phyloP scores from a whole-genome alignment of 2,329 filamentous ascomycete genomes.

The Fusarium tuaranense region DNA sequence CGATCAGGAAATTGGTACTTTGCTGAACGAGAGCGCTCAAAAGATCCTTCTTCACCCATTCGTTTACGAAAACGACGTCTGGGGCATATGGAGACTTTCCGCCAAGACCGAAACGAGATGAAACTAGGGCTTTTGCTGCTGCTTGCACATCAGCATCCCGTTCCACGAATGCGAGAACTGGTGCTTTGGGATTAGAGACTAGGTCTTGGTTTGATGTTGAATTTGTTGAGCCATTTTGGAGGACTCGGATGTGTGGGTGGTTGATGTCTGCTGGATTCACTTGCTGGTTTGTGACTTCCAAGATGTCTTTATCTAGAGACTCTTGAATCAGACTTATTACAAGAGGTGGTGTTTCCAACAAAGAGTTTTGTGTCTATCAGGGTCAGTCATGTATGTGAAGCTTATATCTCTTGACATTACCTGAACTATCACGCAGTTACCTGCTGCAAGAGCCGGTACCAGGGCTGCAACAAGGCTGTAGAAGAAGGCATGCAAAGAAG shows the following conservation, averaged over 20 bases:
- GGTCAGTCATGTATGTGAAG: rapidly evolving
- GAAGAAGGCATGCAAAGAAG: conserved; percentile 33
- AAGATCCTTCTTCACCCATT: conserved; percentile 40
- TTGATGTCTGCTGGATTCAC: conserved; percentile 2
- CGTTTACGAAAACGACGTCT: conserved; percentile 36
- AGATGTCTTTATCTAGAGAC: conserved; percentile 20
- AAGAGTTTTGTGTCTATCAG: background rate
- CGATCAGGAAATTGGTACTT: conserved; percentile 11
- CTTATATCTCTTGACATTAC: background rate
- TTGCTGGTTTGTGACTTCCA: conserved; percentile 4
- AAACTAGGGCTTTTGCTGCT: conserved; percentile 28
- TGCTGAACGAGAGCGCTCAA: conserved; percentile 25
- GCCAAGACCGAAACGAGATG: conserved; percentile 25
- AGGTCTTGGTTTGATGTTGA: conserved; percentile 11
- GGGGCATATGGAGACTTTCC: conserved; percentile 37
- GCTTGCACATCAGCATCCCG: conserved; percentile 33
- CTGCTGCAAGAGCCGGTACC: conserved; percentile 22
- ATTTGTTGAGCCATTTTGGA: conserved; percentile 9
- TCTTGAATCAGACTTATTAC: conserved; percentile 15
- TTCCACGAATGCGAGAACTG: conserved; percentile 33
- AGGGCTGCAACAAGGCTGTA: conserved; percentile 32
- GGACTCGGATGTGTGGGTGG: conserved; percentile 16
- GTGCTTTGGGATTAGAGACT: conserved; percentile 10
- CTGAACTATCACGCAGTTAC: conserved; percentile 35
- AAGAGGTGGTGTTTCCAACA: conserved; percentile 13